Base-by-base conservation (phyloP, 106 monocot genomes). In the Allium fistulosum region DNA sequence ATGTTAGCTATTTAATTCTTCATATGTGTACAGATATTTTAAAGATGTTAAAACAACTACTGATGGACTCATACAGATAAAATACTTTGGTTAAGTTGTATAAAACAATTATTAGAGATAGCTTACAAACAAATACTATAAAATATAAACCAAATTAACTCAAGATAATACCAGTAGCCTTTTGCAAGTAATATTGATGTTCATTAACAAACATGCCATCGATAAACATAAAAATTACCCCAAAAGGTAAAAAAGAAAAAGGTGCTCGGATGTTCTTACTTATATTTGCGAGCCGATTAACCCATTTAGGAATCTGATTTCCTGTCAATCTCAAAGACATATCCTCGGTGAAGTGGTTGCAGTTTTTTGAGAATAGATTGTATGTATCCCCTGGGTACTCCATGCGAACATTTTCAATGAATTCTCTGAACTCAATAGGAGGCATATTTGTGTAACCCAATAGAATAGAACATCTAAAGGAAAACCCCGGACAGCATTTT, bases 261-360 rank as follows among this genome's bases (percentile, higher is more conserved):
- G 6, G 4, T 7, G 15, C 2, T 16, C 17, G 1, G 26, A 67
- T 13, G 16, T 22, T 14, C 68, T 69, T 69, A 69, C 68, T 10
- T 8, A 69, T 3, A 46, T 69, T 4, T 10, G 96, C 96, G 69
- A 92, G 88, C 65, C 96, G 81, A 67, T 97, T 97, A 18, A 97
- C 78, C 96, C 96, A 97, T n/a, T 79, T 80, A 72, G 96, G 92
- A 16, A 97, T 89, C 17, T 48, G 58, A 68, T 74, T 92, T 62
- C 86, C 80, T 28, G 83, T 88, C 80, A 92, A 73, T 70, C 67
- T 87, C 45, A 27, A 65, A 65, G 68, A 82, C 16, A 87, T 49
- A 76, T 97, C 92, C 73, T 88, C 78, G 11, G 92, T 89, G 49
- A 97, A 97, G 76, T 92, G 92, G 57, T 97, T 97, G 76, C 96